Conservation (phyloP, 2,329 filamentous ascomycete genomes). For the Fusarium domesticum region DNA sequence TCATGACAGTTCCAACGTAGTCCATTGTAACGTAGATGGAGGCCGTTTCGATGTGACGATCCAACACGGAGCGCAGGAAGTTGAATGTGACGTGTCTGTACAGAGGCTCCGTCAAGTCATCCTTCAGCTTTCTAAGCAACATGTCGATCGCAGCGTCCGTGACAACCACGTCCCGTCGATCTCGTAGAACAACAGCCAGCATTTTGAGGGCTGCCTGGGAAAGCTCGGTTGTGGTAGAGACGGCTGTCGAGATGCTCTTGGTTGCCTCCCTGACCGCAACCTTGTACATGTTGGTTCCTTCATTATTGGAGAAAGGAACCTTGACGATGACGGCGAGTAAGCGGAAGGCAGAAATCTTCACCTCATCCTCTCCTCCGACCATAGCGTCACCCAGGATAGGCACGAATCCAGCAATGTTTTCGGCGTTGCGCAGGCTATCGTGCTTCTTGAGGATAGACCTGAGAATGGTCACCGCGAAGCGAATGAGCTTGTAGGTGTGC, state of each 20-base stretch:
- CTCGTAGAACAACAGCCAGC: slow-evolving; percentile 77
- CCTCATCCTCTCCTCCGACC: slow-evolving; percentile 81
- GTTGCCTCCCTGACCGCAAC: slow-evolving; percentile 84
- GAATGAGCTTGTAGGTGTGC: slow-evolving; percentile 81
- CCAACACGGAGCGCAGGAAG: slow-evolving; percentile 84
- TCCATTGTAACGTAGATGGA: slow-evolving; percentile 90
- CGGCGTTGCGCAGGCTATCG: slow-evolving; percentile 71
- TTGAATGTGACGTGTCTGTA: slow-evolving; percentile 92
- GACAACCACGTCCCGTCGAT: slow-evolving; percentile 70
- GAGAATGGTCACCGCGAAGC: slow-evolving; percentile 84
- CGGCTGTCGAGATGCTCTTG: slow-evolving; percentile 72
- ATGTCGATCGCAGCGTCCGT: slow-evolving; percentile 81
- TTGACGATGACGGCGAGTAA: slow-evolving; percentile 83
- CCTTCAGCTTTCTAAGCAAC: slow-evolving; percentile 75
- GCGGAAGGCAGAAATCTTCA: slow-evolving; percentile 83
- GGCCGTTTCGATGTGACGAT: slow-evolving; percentile 79
- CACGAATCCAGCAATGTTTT: slow-evolving; percentile 80
- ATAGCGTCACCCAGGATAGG: slow-evolving; percentile 86
- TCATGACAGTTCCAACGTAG: slow-evolving; percentile 86
- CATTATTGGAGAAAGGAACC: slow-evolving; percentile 73
- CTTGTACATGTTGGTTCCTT: slow-evolving; percentile 61
- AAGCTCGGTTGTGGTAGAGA: slow-evolving; percentile 77
- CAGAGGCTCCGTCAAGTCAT: slow-evolving; percentile 88
- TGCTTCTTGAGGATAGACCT: slow-evolving; percentile 84
- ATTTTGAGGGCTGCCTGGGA: slow-evolving; percentile 88